Evolutionary conservation across 768 basidiomycete species (phyloP), one percentile per base, ranked within the genome.

Genomic region (Leccinum boreale): DNA sequence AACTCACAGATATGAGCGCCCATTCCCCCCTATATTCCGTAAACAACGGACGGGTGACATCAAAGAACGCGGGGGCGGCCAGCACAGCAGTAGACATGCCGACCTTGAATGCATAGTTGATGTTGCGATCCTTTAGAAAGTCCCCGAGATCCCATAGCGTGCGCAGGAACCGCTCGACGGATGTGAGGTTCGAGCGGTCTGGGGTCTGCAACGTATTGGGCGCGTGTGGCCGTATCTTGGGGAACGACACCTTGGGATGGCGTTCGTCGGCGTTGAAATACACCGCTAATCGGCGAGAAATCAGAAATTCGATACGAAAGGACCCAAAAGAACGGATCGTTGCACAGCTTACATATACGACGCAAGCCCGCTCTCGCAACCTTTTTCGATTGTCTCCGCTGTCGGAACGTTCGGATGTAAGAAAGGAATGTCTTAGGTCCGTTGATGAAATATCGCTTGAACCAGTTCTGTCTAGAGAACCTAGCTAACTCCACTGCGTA

Each of bases 1-100:
- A 28, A 76, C 82, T 67, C 60, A 91, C 93, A 47, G 94, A 94
- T 53, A 98, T 91, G 67, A 99, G 75, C 1, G 94, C 94, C 96
- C 96, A 99, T 74, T 98, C 94, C 35, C 95, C 95, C 65, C 86
- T 83, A 64, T 89, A 94, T 49, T 86, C 81, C 45, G 91, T 77
- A 66, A 97, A 98, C 4, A 84, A 72, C 5, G 86, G 87, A 24
- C 94, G 78, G 1, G 90, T 94, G 17, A 72, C 60, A 53, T 90
- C 89, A 58, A 91, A 86, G 73, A 96, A 98, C 0, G 95, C 95
- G 2, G 95, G 94, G 0, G 89, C 80, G 0, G 94, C 88, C 4
- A 98, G 77, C 24, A 97, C 73, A 0, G 91, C 89, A 45, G 86
- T 85, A 1, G 89, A 90, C 76, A 92, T 84, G 21, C 89, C 93